Conservation (phyloP, 2,329 filamentous ascomycete species). For the Beauveria bassiana region DNA sequence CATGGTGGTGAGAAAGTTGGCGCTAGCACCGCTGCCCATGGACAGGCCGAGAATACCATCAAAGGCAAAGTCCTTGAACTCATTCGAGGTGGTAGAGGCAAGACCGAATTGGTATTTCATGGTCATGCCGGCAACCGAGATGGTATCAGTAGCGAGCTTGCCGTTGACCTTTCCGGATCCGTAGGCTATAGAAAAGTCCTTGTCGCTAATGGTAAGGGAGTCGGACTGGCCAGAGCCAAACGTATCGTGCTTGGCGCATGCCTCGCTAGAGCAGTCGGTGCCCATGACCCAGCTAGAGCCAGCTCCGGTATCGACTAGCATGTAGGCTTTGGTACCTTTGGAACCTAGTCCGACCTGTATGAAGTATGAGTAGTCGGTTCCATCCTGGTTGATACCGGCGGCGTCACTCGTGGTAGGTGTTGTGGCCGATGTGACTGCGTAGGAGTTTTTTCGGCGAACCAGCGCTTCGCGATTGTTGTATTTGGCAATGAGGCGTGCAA, state of each 20-base stretch:
- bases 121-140: conserved; percentile 59
- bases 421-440: conserved; percentile 37
- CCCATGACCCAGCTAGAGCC: conserved; percentile 81
- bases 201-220: conserved; percentile 46
- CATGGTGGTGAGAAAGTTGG: conserved; percentile 62
- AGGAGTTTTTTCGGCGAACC: conserved; percentile 34
- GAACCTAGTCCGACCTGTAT: conserved; percentile 50
- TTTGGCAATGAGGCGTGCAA: conserved; percentile 32
- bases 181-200: conserved; percentile 61
- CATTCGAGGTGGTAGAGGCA: conserved; percentile 60
- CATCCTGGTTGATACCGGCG: conserved; percentile 54
- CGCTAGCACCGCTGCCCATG: conserved; percentile 48
- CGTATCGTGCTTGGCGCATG: conserved; percentile 62
- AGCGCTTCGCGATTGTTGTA: conserved; percentile 21
- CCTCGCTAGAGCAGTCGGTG: conserved; percentile 53
- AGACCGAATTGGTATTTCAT: conserved; percentile 64
- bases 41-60: conserved; percentile 82
- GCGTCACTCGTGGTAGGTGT: conserved; percentile 39
- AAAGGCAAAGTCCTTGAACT: conserved; percentile 74
- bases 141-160: conserved; percentile 54
- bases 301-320: conserved; percentile 60
- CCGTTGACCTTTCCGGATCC: conserved; percentile 71
- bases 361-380: conserved; percentile 60
- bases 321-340: conserved; percentile 43
- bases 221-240: conserved; percentile 61